Evolutionary conservation across 768 basidiomycete genomes (phyloP).

Genomic region (Agaricus blazei): DNA sequence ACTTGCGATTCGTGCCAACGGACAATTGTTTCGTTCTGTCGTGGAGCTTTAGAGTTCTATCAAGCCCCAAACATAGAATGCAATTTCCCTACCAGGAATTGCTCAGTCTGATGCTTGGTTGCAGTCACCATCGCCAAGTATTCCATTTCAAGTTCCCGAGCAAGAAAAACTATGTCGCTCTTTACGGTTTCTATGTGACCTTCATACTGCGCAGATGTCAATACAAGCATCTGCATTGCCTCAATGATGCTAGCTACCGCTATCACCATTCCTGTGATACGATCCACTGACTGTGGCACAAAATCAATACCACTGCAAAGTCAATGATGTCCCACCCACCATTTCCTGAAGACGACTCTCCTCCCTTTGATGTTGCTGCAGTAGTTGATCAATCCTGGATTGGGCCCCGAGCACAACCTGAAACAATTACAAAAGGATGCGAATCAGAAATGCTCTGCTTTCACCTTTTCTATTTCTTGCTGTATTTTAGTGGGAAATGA

Average conservation of each 20-base stretch:
- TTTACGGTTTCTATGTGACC: slow-evolving; percentile 3
- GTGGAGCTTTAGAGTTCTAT: not conserved
- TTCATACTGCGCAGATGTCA: slow-evolving; percentile 3
- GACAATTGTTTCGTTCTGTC: not conserved
- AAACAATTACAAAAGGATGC: not conserved
- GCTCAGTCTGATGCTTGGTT: not conserved
- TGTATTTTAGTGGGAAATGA: not conserved
- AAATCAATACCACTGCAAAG: not conserved
- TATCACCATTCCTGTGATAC: not conserved
- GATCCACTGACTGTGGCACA: not conserved
- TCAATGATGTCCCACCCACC: not conserved
- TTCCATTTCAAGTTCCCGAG: not conserved
- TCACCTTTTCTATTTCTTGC: not conserved
- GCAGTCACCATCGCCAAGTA: not conserved
- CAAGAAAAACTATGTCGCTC: not conserved
- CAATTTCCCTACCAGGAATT: not conserved
- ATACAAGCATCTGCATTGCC: too few relatives aligned
- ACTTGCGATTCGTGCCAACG: slow-evolving; percentile 4
- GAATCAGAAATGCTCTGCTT: not conserved
- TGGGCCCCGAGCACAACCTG: not conserved
- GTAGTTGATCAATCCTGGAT: not conserved
- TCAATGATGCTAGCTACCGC: not conserved
- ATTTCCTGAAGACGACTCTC: not conserved
- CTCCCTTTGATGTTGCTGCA: not conserved
- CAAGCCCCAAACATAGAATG: not conserved